Evolutionary conservation across 1,139 yeast species (phyloP), one percentile per base, ranked within the genome.

Genomic region (Pichiaceae sp.): DNA sequence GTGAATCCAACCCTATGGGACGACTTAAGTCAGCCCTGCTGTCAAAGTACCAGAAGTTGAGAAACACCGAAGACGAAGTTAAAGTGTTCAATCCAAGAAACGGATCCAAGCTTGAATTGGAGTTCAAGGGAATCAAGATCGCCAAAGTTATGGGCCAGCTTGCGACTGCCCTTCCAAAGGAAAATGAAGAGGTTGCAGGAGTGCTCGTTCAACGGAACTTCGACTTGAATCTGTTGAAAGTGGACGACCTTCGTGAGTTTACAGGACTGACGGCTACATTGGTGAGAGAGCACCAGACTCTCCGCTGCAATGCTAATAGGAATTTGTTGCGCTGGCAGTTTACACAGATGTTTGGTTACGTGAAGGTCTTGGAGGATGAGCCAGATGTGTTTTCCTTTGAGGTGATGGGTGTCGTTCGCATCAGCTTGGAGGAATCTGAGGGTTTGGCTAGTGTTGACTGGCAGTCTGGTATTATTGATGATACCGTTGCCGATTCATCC

Each of bases 1-100:
- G 99, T n/a, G 99, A 91, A 55, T 78, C 94, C 3, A 87, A 85
- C 48, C 96, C 96, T 21, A 91, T 91, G 98, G 98, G 97, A 40
- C 77, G 98, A 55, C 65, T 91, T 38, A 91, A 91, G 57, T 84
- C 96, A 19, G 98, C 98, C 0, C 65, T 91, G 32, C 64, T 87
- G 49, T 85, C 96, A 41, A 87, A 87, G 57, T 93, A 89, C 52
- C 71, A 89, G 6, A 72, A 77, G 34, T 68, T 85, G 37, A 87
- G 82, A 54, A 89, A 87, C 7, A 86, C 96, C 0, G 94, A 84
- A 6, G 75, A 82, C 36, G 98, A 91, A 55, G 89, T 89, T n/a
- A 84, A 77, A 50, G 94, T 91, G 4, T 89, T 73, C 62, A 91
- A 87, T 48, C 99, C 99, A 2, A 75, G 85, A 52, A 91, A 93